phyloP scores from a whole-genome alignment of 2,329 filamentous ascomycete species.

The Cladosporium velox region DNA sequence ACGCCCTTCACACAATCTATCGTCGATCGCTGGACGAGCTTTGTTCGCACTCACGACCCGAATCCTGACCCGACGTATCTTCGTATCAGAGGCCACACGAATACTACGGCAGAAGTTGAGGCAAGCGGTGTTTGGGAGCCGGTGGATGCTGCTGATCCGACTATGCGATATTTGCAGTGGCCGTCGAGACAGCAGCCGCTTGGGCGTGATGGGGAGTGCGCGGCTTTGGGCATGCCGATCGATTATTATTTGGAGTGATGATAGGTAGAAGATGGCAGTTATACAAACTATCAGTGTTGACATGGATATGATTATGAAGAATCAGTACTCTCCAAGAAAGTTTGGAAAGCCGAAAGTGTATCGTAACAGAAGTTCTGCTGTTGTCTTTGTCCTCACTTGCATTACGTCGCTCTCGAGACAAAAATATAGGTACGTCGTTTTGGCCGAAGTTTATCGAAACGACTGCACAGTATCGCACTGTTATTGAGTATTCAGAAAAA shows the following conservation, averaged over 20 bases:
- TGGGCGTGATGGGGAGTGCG: not conserved
- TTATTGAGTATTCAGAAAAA: too few species aligned
- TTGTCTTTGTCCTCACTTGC: too few species aligned
- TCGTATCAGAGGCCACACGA: not conserved
- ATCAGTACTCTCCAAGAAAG: too few species aligned
- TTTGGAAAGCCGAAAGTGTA: too few species aligned
- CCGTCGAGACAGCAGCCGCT: conserved; percentile 4
- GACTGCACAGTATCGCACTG: too few species aligned
- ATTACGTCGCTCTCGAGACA: too few species aligned
- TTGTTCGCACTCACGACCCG: not conserved
- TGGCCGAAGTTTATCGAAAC: too few species aligned
- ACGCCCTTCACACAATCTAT: not conserved
- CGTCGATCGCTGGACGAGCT: not conserved
- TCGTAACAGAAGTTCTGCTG: too few species aligned
- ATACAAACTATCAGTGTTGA: too few species aligned
- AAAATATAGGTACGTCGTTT: too few species aligned
- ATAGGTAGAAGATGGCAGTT: too few species aligned
- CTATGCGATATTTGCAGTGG: not conserved
- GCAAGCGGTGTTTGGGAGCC: not conserved
- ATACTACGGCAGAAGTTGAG: not conserved
- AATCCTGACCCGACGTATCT: not conserved
- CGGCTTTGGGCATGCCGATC: not conserved
- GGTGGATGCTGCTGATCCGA: not conserved
- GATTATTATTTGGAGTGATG: not conserved
- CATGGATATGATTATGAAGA: too few species aligned